Base-by-base conservation (phyloP, 2,329 filamentous ascomycete species). In the Dactylellina cionopaga region DNA sequence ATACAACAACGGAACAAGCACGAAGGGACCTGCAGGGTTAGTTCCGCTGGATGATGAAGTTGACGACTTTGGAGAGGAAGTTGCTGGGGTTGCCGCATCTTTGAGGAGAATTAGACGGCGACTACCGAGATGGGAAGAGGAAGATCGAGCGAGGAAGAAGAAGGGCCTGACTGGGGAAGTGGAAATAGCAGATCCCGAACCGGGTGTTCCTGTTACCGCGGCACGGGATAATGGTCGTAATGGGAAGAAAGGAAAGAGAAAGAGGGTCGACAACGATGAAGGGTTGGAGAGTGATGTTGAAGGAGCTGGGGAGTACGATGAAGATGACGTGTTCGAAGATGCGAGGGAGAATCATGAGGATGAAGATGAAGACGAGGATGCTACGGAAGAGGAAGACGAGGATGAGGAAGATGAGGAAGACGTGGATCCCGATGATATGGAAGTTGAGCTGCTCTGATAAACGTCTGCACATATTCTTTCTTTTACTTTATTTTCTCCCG, bases 41-140 rank as follows among this genome's bases (percentile, higher is more conserved):
- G 37, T 86, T 85, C 56, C 88, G 86, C 80, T 81, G 13, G 90
- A 93, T 78, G 80, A 84, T 0, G 69, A 74, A 13, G 31, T 43
- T 9, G 89, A 92, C 73, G 91, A 94, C 80, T 90, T 88, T 75
- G 91, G 91, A 43, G 91, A 94, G 79, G 90, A 94, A 79, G 84
- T 87, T 4, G 84, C 85, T 60, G 84, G 86, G 1, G 89, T 91
- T 66, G 85, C 87, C 2, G 87, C 89, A 9, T 85, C 90, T 5
- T 81, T 94, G 15, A 83, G 88, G 58, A 85, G 89, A 13, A 84
- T 85, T 0, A 82, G 84, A 17, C 85, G 91, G 25, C 84, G 91
- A 39, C 81, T 94, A n/a, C 82, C 85, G 56, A 85, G 91, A 29
- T 94, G 91, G 91, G 84, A 87, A 49, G 81, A 82, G n/a, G 80